Evolutionary conservation across 257 asterid genomes (phyloP), one percentile per base, ranked within the genome.

Genomic region (Solanum piurae): DNA sequence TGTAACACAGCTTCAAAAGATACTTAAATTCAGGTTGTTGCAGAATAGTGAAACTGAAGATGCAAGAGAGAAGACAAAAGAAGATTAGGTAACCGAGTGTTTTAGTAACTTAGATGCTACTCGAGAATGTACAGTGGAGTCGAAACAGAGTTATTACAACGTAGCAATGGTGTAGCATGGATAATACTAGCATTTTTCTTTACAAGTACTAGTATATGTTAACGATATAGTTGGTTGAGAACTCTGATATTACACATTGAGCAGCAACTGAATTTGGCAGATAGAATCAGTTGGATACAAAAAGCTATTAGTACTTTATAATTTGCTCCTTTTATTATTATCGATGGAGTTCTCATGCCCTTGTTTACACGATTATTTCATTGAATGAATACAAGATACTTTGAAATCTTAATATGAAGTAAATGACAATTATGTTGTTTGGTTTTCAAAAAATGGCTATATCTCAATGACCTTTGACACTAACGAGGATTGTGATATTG

Each of bases 1-100:
- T 3, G 84, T 94, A 49, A 88, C 98, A 25, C 75, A 91, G 80
- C 96, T 95, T 37, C 87, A 89, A 2, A 96, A 92, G 94, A 91
- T 94, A 88, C 96, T 96, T n/a, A 93, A 92, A 88, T 96, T 95
- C 92, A 92, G 92, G 88, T 89, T 90, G 77, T 58, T 90, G 86
- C 64, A 89, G 68, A 98, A 95, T 72, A 86, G 91, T 20, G 92
- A 80, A 3, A 42, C 29, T 71, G 84, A 84, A 58, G 91, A 79
- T 87, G 89, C 87, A 71, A 40, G 8, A 79, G 14, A 79, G 84
- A 44, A 79, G 62, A 5, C 84, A 27, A 79, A 79, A 79, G 38
- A 44, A 79, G 64, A 79, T 42, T 25, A 79, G 64, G 84, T 44
- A 79, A 9, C 64, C 46, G 25, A 40, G 23, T 25, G 27, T 40